Evolutionary conservation across 108 stramenopile species (phyloP), one percentile per base, ranked within the genome.

Genomic region (Nitzschia sp.): DNA sequence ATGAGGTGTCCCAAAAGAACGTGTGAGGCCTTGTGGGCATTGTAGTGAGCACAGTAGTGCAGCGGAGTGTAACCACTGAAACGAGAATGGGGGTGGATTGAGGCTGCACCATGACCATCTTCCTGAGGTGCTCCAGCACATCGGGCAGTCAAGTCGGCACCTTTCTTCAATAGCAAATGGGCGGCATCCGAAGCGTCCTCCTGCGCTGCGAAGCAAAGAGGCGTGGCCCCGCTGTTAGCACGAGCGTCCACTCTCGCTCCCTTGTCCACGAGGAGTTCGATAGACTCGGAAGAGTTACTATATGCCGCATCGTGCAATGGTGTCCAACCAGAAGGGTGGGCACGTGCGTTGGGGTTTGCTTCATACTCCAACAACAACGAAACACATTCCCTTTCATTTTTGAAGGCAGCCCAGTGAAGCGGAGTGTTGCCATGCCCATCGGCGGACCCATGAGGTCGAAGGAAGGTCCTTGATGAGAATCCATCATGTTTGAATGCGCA

Each of bases 401-500:
- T 94, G 69, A 94, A 94, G 31, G 86, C 75, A 17, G 93, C 93
- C 93, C 93, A 94, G 46, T 94, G 93, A 9, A 94, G 75, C 15
- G 93, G 86, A 22, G 89, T 91, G 66, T 94, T 94, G 13, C 93
- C 93, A 70, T 94, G 93, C 0, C 90, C 93, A 72, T 94, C 93
- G 25, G 82, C 65, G 34, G 53, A 75, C 25, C 78, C 74, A 59
- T 67, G 55, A 1, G 69, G 59, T 34, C 70, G 55, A n/a, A 75
- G 54, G 45, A 68, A 75, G 16, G 64, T 58, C 21, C 66, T 57
- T 11, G 54, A 27, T 28, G 63, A n/a, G 38, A 34, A 70, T 3
- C 25, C 32, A 26, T 69, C 63, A 44, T 66, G 58, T 32, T 73
- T 53, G 63, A 77, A 80, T 62, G 72, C 45, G 63, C 70, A 79